phyloP scores from a whole-genome alignment of 805 yeast species.

The Metschnikowia bowlesiae region DNA sequence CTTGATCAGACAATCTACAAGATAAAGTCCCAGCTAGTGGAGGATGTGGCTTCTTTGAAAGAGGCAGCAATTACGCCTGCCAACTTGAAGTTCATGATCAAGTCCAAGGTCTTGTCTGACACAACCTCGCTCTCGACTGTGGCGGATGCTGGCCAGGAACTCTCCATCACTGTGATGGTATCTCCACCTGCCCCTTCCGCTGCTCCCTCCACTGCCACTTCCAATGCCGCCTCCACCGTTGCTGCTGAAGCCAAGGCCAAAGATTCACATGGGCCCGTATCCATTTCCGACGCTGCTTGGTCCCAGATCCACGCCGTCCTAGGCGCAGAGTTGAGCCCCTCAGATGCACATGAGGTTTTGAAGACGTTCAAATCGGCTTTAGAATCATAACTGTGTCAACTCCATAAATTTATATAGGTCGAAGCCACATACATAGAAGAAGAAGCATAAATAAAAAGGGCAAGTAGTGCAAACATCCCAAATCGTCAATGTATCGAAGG shows the following conservation, averaged over 20 bases:
- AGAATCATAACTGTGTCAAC: neutral
- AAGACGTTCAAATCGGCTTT: conserved; percentile 22
- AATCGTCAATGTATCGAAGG: too few relatives aligned
- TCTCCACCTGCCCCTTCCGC: conserved; percentile 10
- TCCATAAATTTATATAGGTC: too few relatives aligned
- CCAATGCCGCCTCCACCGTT: neutral
- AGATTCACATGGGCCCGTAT: conserved; percentile 4
- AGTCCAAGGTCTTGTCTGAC: conserved; percentile 61
- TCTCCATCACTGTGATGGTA: conserved; percentile 17
- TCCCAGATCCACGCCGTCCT: conserved; percentile 34
- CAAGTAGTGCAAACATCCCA: too few relatives aligned
- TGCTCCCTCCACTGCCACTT: neutral
- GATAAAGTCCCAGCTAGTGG: conserved; percentile 35
- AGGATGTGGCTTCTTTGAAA: conserved; percentile 22
- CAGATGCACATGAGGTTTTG: conserved; percentile 21
- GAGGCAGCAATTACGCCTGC: conserved; percentile 27
- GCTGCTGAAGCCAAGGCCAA: neutral
- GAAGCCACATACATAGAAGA: too few relatives aligned
- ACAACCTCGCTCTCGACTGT: conserved; percentile 33
- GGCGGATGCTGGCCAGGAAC: conserved; percentile 9
- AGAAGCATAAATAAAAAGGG: too few relatives aligned
- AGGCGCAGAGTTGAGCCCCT: conserved; percentile 26
- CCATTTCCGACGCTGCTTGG: conserved; percentile 38
- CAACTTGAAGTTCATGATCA: conserved; percentile 49
- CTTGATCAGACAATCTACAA: conserved; percentile 31